These are phyloP conservation scores for Cryptococcus hybrid DNA, from an alignment of 1,284 basidiomycete species.

Conservation along the genomic window DNA sequence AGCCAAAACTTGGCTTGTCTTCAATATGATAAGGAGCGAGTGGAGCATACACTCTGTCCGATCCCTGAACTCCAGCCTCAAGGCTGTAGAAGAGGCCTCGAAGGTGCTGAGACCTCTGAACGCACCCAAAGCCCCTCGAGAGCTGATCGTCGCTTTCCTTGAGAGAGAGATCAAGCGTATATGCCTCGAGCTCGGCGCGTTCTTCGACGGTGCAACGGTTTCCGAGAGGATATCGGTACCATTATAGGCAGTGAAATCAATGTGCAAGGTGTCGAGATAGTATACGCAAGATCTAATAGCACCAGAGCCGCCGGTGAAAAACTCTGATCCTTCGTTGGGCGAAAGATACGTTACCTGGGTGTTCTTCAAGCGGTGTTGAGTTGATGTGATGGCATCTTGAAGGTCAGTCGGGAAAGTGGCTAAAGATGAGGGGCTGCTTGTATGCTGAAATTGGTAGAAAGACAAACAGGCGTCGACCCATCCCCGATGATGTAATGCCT, in stretches of 20 bases:
- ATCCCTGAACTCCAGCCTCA: neutral
- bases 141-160: slow-evolving; percentile 55
- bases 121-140: slow-evolving; percentile 72
- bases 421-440: neutral
- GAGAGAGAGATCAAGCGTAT: slow-evolving; percentile 17
- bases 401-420: slow-evolving; percentile 3
- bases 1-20: slow-evolving; percentile 51
- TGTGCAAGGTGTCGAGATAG: neutral
- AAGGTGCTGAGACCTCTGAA: slow-evolving; percentile 81
- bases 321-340: neutral
- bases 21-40: slow-evolving; percentile 46
- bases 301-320: neutral
- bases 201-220: slow-evolving; percentile 12
- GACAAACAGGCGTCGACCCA: slow-evolving; percentile 7
- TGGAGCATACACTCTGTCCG: slow-evolving; percentile 18
- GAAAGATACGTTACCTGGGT: neutral
- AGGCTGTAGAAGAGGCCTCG: slow-evolving; percentile 59
- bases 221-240: slow-evolving; percentile 10
- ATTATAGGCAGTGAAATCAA: neutral
- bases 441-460: slow-evolving; percentile 6
- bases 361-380: neutral
- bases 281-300: neutral
- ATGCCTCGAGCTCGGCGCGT: slow-evolving; percentile 17
- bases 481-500: neutral
- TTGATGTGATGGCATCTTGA: neutral